Evolutionary conservation across 2,329 filamentous ascomycete genomes (phyloP).

Genomic region (Scytalidium sp.): DNA sequence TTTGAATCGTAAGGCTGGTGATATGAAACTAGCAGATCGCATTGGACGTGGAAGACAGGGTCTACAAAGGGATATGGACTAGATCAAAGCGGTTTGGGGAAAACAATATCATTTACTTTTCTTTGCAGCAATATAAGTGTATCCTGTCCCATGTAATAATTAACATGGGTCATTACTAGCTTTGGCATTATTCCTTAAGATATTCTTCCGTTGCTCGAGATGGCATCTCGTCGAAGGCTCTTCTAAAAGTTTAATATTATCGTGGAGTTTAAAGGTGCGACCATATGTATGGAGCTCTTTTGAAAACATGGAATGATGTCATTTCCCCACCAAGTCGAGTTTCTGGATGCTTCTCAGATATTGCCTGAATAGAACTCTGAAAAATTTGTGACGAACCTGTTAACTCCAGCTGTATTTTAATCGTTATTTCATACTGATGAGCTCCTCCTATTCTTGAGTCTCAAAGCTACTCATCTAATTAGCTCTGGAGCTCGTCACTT

Average conservation of each 20-base stretch:
- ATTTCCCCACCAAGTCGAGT: neutral
- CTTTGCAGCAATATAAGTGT: neutral
- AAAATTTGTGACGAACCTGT: neutral
- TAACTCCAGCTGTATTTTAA: too few species aligned
- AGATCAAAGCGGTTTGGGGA: neutral
- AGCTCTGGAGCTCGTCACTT: too few species aligned
- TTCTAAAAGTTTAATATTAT: too few species aligned
- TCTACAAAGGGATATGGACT: slow-evolving; percentile 41
- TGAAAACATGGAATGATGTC: neutral
- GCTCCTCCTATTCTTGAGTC: too few species aligned
- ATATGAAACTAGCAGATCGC: slow-evolving; percentile 49
- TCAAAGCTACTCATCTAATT: too few species aligned
- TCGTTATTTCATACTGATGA: too few species aligned
- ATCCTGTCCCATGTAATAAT: neutral
- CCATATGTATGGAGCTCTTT: neutral
- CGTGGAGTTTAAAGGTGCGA: too few species aligned
- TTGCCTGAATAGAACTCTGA: neutral
- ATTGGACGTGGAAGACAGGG: slow-evolving; percentile 47
- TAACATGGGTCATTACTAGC: too few species aligned
- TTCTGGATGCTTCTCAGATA: neutral
- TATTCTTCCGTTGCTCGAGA: too few species aligned
- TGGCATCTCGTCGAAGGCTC: too few species aligned
- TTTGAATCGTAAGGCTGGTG: slow-evolving; percentile 56
- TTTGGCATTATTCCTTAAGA: too few species aligned
- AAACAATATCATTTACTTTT: too few species aligned